These are phyloP conservation scores for Ophiosphaerella korrae DNA, from an alignment of 2,329 filamentous ascomycete species.

Conservation along the genomic window DNA sequence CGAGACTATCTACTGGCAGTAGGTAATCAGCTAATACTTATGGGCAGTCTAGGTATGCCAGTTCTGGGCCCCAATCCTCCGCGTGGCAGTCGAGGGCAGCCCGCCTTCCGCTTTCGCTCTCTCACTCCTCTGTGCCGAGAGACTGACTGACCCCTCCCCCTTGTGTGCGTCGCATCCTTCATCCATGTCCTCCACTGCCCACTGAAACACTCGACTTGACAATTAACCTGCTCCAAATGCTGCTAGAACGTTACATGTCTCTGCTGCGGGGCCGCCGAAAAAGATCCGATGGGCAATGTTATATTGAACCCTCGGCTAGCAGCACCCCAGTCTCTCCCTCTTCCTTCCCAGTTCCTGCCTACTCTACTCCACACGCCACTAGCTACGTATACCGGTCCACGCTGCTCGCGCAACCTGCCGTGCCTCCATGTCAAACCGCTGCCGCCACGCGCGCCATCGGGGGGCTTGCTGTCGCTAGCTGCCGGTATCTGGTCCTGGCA, in stretches of 20 bases:
- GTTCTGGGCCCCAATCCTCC: background rate
- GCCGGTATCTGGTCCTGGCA: background rate
- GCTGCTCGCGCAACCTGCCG: background rate
- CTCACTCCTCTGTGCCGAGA: constrained; percentile 1
- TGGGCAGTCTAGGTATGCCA: background rate
- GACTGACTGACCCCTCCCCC: background rate
- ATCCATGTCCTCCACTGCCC: background rate
- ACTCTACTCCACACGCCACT: too few species aligned
- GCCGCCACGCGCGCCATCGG: too few species aligned
- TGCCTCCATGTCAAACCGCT: background rate
- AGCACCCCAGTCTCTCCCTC: too few species aligned
- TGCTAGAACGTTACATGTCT: constrained; percentile 15
- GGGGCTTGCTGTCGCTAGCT: background rate
- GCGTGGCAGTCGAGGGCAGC: background rate
- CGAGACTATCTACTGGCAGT: too few species aligned
- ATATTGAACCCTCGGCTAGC: background rate
- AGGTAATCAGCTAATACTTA: background rate
- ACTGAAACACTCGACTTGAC: constrained; percentile 20
- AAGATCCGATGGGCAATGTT: background rate
- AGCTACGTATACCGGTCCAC: background rate
- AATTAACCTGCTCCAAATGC: constrained; percentile 10
- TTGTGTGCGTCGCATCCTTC: constrained; percentile 2
- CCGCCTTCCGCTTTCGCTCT: background rate
- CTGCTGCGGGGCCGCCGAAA: constrained; percentile 8
- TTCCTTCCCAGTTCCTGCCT: too few species aligned